Evolutionary conservation across 345 rosid species (phyloP).

Genomic region (Orychophragmus violaceus): DNA sequence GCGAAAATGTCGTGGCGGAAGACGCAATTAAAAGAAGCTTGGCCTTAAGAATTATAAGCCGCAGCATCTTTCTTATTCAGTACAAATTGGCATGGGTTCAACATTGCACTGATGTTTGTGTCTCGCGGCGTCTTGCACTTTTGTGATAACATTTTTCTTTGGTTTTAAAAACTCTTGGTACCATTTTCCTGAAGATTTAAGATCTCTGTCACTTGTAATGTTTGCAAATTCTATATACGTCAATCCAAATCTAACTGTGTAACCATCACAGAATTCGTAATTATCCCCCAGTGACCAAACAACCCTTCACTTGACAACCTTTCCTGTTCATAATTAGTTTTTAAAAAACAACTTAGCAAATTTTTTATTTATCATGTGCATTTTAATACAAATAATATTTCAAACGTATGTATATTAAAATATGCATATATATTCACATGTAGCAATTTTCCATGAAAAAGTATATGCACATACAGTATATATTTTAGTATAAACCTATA

Average conservation of each 20-base stretch:
- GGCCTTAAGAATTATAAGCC: no score
- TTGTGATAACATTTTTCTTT: neutral
- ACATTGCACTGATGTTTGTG: no score
- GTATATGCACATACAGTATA: neutral
- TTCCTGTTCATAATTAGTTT: neutral
- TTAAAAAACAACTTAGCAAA: neutral
- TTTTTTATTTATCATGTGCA: neutral
- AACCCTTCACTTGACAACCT: slow-evolving; percentile 21
- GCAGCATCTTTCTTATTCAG: no score
- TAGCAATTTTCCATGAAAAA: no score
- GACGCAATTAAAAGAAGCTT: no score
- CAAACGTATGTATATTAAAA: neutral
- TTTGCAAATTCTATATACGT: slow-evolving; percentile 4
- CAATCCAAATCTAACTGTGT: slow-evolving; percentile 14
- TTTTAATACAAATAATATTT: neutral
- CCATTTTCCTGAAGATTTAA: slow-evolving; percentile 1
- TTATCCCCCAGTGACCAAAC: slow-evolving; percentile 18
- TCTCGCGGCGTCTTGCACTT: slow-evolving; percentile 5
- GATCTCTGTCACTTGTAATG: neutral
- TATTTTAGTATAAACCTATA: neutral
- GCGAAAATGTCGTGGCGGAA: no score
- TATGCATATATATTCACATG: neutral
- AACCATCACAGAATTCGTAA: slow-evolving; percentile 15
- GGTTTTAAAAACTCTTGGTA: neutral
- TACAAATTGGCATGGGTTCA: no score